Conservation (phyloP, 2,329 filamentous ascomycete genomes). For the Plectosphaerella plurivora region DNA sequence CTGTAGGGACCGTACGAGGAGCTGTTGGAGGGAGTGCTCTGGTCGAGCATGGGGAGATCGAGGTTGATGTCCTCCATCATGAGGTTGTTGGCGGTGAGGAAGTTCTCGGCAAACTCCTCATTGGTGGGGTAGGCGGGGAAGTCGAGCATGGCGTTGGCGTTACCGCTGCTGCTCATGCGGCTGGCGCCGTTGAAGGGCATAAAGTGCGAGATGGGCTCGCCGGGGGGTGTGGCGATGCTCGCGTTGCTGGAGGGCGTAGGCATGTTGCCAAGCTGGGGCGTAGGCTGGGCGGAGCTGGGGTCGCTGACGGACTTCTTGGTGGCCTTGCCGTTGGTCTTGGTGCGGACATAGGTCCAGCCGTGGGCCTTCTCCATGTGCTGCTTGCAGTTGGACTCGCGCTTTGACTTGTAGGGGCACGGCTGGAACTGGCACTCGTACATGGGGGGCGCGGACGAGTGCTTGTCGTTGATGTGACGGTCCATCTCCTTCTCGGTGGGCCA, state of each 20-base stretch:
- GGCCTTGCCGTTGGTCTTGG: constrained; percentile 73
- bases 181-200: constrained; percentile 2
- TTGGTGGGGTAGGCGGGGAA: constrained; percentile 46
- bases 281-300: constrained; percentile 43
- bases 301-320: constrained; percentile 44
- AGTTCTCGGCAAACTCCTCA: constrained; percentile 37
- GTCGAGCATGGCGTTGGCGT: constrained; percentile 27
- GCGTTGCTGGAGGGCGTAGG: constrained; percentile 58
- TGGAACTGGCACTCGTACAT: constrained; percentile 81
- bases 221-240: constrained; percentile 54
- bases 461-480: constrained; percentile 93
- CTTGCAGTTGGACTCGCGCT: constrained; percentile 95
- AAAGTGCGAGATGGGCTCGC: constrained; percentile 35
- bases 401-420: constrained; percentile 88
- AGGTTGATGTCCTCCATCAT: constrained; percentile 30
- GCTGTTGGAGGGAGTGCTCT: constrained; percentile 44
- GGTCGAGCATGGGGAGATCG: constrained; percentile 42
- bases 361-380: constrained; percentile 99
- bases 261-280: constrained; percentile 57
- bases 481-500: constrained; percentile 98
- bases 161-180: not conserved
- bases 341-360: constrained; percentile 83
- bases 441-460: constrained; percentile 75
- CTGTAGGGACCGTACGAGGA: constrained; percentile 43
- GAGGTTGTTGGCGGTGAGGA: constrained; percentile 21